Evolutionary conservation across 1,139 yeast species (phyloP).

Genomic region (Blastobotrys serpentis): DNA sequence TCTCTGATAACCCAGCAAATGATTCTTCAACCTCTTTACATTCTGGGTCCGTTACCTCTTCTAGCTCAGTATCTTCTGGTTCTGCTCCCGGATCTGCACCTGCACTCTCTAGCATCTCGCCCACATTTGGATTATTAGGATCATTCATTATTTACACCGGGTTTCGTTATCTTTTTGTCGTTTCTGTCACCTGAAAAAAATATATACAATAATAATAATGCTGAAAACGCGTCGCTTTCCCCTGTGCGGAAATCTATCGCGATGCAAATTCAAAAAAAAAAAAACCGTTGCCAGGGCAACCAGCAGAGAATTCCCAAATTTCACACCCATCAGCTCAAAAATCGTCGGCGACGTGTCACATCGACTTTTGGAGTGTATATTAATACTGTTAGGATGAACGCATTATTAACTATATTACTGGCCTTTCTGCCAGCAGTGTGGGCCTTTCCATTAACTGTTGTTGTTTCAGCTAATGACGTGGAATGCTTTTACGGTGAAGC

Average conservation of each 20-base stretch:
- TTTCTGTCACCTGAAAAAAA: no score
- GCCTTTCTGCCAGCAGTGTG: slow-evolving; percentile 11
- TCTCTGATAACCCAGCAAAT: slow-evolving; percentile 59
- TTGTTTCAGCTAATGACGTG: slow-evolving; percentile 72
- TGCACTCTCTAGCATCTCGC: slow-evolving; percentile 1
- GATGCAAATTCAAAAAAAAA: not conserved
- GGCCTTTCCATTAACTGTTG: slow-evolving; percentile 60
- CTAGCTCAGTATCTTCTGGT: slow-evolving; percentile 7
- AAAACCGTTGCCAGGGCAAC: slow-evolving; percentile 6
- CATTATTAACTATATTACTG: slow-evolving; percentile 6
- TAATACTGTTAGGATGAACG: not conserved
- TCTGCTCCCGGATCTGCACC: slow-evolving; percentile 2
- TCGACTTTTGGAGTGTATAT: not conserved
- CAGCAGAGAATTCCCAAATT: not conserved
- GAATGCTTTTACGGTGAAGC: slow-evolving; percentile 80
- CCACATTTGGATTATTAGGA: no score
- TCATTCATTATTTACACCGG: no score
- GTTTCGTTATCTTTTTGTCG: no score
- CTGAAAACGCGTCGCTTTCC: not conserved
- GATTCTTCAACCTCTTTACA: slow-evolving; percentile 60
- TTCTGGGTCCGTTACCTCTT: slow-evolving; percentile 41
- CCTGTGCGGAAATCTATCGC: not conserved
- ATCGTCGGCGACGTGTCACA: slow-evolving; percentile 1
- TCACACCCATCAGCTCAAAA: not conserved
- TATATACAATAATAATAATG: no score